Conservation (phyloP, 2,329 filamentous ascomycete genomes). For the Helicocarpus griseus region DNA sequence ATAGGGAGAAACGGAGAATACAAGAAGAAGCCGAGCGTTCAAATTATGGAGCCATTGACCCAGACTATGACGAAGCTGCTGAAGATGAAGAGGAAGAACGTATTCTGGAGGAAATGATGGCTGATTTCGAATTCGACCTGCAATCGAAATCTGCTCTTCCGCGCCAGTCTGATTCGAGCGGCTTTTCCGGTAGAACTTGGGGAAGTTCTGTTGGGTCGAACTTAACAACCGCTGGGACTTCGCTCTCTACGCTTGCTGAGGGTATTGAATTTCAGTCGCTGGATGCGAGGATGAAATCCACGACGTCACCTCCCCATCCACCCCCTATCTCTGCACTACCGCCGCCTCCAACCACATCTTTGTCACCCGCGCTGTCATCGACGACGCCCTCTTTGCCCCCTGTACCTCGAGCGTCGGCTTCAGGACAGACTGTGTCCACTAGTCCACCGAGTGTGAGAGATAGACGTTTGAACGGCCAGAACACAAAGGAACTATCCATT, state of each 20-base stretch:
- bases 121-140: constrained; percentile 68
- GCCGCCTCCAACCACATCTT: constrained; percentile 33
- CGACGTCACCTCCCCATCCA: constrained; percentile 17
- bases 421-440: constrained; percentile 24
- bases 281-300: constrained; percentile 18
- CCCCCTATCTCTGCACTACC: constrained; percentile 3
- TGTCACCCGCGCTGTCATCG: constrained; percentile 10
- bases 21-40: constrained; percentile 20
- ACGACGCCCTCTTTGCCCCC: constrained; percentile 13
- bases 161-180: constrained; percentile 73
- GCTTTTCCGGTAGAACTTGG: constrained; percentile 67
- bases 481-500: constrained; percentile 76
- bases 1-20: constrained; percentile 46
- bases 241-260: constrained; percentile 65
- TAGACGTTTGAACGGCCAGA: constrained; percentile 70
- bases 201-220: constrained; percentile 69
- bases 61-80: constrained; percentile 47
- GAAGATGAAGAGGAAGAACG: constrained; percentile 66
- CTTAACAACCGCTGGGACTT: constrained; percentile 56
- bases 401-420: constrained; percentile 15
- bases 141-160: constrained; percentile 59
- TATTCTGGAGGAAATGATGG: constrained; percentile 79
- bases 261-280: constrained; percentile 34
- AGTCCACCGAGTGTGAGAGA: constrained; percentile 52
- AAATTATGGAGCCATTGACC: constrained; percentile 17